Evolutionary conservation across 1,284 basidiomycete genomes (phyloP), one percentile per base, ranked within the genome.

Genomic region (Microbotryum scabiosae): DNA sequence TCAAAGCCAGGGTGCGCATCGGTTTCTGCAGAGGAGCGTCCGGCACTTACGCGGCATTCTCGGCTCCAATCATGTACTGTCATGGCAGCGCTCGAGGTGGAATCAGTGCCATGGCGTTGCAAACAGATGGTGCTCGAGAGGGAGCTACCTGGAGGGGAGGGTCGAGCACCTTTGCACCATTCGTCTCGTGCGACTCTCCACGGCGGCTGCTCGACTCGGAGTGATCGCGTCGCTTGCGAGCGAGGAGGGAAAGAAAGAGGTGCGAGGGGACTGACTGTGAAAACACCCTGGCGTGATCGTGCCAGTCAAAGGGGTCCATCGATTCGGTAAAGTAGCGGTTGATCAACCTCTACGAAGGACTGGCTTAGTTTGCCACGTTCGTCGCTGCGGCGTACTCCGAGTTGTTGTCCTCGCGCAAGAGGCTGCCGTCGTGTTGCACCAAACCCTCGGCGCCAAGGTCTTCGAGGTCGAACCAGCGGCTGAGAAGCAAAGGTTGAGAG

Each of bases 401-500:
- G 51, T 53, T 44, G 30, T 47, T 30, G 45, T 63, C 57, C 21
- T 61, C 60, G 41, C 60, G 51, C 21, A 54, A 18, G 52, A 52
- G 32, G 23, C 41, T 47, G 10, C 62, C 62, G 44, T 64, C 62
- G 56, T 64, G 62, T 46, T 60, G 49, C 20, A 64, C 59, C 44
- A 64, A 51, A 12, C 56, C 56, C 25, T 55, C 52, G 3, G 46
- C 57, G 7, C 43, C 56, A 44, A 64, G 21, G 36, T 60, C 62
- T 14, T 53, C 53, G 25, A 60, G 57, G 45, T 59, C 58, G 46
- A 64, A 47, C 49, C 52, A 55, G 51, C 53, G 53, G 18, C 58
- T 41, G 26, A n/a, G 20, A 21, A 30, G 51, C 32, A 20, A 30
- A 41, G 23, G n/a, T n/a, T n/a, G n/a, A n/a, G 8, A 21, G 28